Base-by-base conservation (phyloP, 2,329 filamentous ascomycete genomes). In the Thielaviopsis ethacetica region DNA sequence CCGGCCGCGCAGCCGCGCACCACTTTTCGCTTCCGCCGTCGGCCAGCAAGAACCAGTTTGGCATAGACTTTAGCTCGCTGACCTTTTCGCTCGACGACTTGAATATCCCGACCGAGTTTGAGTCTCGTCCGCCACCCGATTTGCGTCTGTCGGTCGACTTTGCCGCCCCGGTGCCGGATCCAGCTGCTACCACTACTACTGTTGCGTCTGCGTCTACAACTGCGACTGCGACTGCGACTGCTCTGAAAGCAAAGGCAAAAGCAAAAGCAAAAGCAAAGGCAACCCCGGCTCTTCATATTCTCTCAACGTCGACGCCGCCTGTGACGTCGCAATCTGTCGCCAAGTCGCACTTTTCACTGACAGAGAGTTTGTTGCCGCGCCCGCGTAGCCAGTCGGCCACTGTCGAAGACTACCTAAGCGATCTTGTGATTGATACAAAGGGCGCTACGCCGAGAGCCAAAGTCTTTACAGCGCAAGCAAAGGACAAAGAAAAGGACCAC, bases 21-120 rank as follows among this genome's bases (percentile, higher is more conserved):
- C 59, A 61, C 59, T 49, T 59, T 19, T 61, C 59, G 53, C 34
- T 61, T 49, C 56, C 59, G 53, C 34, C 47, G n/a, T 61, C 59
- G 5, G 53, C 53, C 6, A 61, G 56, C 53, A 59, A 56, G 53
- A 61, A 59, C 30, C 55, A 53, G 10, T 61, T 61, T 13, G 22
- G 49, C 19, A 44, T 61, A 17, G 59, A 61, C 22, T 56, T 61
- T 53, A 30, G 41, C 13, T 44, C 38, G 38, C 15, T 44, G 15
- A 57, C 34, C 17, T 61, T 61, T 30, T 59, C 59, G 6, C 38
- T 61, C 13, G 59, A 61, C 49, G 56, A 61, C 38, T 52, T 61
- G 13, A 34, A 52, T 52, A 21, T 61, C 13, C 22, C 47, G 30
- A 26, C 57, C 26, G 53, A 58, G 4, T 59, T 44, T n/a, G 52